phyloP scores from a whole-genome alignment of 2,329 filamentous ascomycete genomes.

The Aspergillus vadensis region DNA sequence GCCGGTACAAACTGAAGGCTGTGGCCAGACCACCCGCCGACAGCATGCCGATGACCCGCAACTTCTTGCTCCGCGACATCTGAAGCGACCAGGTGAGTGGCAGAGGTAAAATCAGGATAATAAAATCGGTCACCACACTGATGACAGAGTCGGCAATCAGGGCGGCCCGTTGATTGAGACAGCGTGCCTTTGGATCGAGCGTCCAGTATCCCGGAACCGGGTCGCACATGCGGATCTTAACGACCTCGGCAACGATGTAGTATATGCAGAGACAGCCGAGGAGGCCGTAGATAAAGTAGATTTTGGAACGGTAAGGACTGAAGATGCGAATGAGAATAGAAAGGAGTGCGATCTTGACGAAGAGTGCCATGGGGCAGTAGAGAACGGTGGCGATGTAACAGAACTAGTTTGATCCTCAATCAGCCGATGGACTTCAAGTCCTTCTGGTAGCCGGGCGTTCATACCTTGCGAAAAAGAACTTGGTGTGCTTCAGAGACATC shows the following conservation, averaged over 20 bases:
- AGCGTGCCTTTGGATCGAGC: constrained; percentile 24
- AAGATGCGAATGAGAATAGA: constrained; percentile 44
- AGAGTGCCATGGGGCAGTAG: constrained; percentile 45
- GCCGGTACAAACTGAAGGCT: constrained; percentile 41
- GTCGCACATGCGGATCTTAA: constrained; percentile 43
- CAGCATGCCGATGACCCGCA: constrained; percentile 42
- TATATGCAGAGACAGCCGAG: constrained; percentile 38
- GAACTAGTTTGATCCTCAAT: constrained; percentile 19
- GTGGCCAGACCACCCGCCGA: constrained; percentile 43
- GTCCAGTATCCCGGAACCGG: constrained; percentile 42
- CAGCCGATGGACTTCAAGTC: too few relatives aligned
- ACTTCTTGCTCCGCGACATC: constrained; percentile 39
- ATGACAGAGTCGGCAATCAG: constrained; percentile 44
- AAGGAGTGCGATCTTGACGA: constrained; percentile 42
- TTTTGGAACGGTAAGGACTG: constrained; percentile 35
- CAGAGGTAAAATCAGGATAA: constrained; percentile 40
- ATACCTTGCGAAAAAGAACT: constrained; percentile 32
- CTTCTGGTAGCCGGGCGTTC: neutral
- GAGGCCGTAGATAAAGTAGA: constrained; percentile 39
- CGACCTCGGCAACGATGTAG: constrained; percentile 38
- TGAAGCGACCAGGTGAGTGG: constrained; percentile 45
- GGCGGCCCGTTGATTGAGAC: constrained; percentile 40
- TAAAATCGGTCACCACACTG: constrained; percentile 40
- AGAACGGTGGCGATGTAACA: constrained; percentile 42
- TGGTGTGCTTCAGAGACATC: constrained; percentile 26